Evolutionary conservation across 345 rosid genomes (phyloP).

Genomic region (Arabis alpina): DNA sequence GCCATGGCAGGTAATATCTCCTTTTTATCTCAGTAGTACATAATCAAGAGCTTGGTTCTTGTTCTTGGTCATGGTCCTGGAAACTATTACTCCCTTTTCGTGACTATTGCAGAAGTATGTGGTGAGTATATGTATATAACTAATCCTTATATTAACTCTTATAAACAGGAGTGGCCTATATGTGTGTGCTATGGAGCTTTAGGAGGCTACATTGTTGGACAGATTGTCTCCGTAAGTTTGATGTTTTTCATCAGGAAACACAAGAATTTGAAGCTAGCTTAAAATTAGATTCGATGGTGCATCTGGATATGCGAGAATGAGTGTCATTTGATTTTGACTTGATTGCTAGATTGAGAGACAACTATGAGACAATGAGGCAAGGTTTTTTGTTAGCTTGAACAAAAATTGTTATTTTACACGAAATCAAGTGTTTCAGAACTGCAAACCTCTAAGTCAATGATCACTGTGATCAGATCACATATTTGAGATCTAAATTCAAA

Average conservation of each 20-base stretch:
- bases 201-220: constrained; percentile 59
- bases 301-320: constrained; percentile 1
- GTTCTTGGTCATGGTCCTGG: not conserved
- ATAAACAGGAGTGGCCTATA: constrained; percentile 82
- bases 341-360: constrained; percentile 24
- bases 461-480: not conserved
- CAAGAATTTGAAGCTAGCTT: constrained; percentile 39
- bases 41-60: constrained; percentile 5
- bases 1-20: constrained; percentile 83
- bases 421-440: constrained; percentile 10
- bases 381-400: constrained; percentile 24
- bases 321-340: constrained; percentile 16
- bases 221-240: constrained; percentile 49
- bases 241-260: constrained; percentile 32
- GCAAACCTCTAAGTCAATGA: not conserved
- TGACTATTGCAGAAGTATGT: not conserved
- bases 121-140: not conserved
- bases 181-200: constrained; percentile 81
- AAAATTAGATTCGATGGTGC: constrained; percentile 15
- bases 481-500: constrained; percentile 1
- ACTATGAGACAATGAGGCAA: constrained; percentile 15
- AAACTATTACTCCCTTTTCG: not conserved
- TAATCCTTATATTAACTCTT: constrained; percentile 10
- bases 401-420: not conserved
- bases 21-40: not conserved